phyloP scores from a whole-genome alignment of 1,284 basidiomycete species.

The Calocybe gambosa region DNA sequence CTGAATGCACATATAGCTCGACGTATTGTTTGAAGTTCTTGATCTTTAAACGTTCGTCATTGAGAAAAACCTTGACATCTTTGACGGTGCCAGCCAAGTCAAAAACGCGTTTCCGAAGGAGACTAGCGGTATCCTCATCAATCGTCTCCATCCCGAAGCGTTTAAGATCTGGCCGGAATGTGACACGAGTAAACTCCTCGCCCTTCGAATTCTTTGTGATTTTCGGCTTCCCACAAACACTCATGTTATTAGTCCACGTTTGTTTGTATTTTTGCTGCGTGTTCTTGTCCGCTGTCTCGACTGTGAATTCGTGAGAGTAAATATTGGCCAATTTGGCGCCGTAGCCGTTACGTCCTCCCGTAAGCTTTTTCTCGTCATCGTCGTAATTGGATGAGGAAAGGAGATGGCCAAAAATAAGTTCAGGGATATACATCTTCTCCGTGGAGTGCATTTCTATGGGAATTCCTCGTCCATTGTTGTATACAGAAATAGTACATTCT shows the following conservation, averaged over 20 bases:
- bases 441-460: constrained; percentile 94
- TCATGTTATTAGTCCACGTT: constrained; percentile 94
- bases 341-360: constrained; percentile 97
- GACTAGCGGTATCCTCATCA: constrained; percentile 86
- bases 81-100: constrained; percentile 95
- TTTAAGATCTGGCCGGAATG: constrained; percentile 89
- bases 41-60: constrained; percentile 90
- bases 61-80: constrained; percentile 91
- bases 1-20: constrained; percentile 85
- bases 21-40: constrained; percentile 98
- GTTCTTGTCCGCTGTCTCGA: constrained; percentile 94
- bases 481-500: constrained; percentile 83
- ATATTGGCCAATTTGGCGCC: constrained; percentile 99
- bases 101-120: constrained; percentile 94
- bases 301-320: constrained; percentile 94
- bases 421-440: constrained; percentile 95
- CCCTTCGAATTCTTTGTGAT: constrained; percentile 86
- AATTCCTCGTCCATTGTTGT: constrained; percentile 96
- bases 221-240: constrained; percentile 80
- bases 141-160: constrained; percentile 93
- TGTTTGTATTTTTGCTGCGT: constrained; percentile 91
- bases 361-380: constrained; percentile 98
- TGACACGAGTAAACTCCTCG: constrained; percentile 93
- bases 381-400: constrained; percentile 98
- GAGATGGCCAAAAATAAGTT: constrained; percentile 96